Base-by-base conservation (phyloP, 2,329 filamentous ascomycete species). In the Penicillium sclerotiorum region DNA sequence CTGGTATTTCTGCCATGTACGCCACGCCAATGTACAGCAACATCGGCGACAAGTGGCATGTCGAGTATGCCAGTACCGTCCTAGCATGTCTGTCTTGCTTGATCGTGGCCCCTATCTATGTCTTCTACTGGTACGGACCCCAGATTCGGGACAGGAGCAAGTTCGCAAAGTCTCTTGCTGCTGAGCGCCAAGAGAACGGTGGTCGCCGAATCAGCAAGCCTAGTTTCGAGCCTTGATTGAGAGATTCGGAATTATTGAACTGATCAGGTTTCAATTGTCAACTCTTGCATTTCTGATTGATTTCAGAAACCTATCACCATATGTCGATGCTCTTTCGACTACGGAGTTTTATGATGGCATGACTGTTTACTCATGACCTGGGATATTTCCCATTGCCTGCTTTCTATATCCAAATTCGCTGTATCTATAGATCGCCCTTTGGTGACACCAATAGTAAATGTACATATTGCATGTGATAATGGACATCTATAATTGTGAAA, bases 1-100 rank as follows among this genome's bases (percentile, higher is more conserved):
- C 87, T 3, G 87, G 87, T 72, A 78, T 88, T 8, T 78, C 88
- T 1, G 87, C 86, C 1, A 75, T 88, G 32, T 85, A 84, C 11
- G 84, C 86, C 0, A 79, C 80, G 0, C 86, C 86, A 0, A 83
- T 85, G 67, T 84, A 83, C 67, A 61, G 68, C 35, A 81, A 84
- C 55, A 81, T 86, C 17, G 71, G 74, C 4, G 65, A 73, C 5
- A 76, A 76, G 58, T 80, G 80, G 45, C 73, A 74, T 21, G 67
- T 84, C 1, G 75, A 81, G 44, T 77, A 80, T 39, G 81, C 82
- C 0, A 79, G 74, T 5, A 85, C 81, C 0, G 81, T 87, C 18
- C 76, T 87, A 0, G 80, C 80, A 51, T 77, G 73, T 56, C 78
- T 87, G 30, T 79, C 83, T 0, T 75, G 81, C 47, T 59, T 85